A percentile compares a stretch with the other conserved stretches of the same genome.
Conservation (phyloP, 2,329 filamentous ascomycete species). For the Sporothrix luriei region DNA sequence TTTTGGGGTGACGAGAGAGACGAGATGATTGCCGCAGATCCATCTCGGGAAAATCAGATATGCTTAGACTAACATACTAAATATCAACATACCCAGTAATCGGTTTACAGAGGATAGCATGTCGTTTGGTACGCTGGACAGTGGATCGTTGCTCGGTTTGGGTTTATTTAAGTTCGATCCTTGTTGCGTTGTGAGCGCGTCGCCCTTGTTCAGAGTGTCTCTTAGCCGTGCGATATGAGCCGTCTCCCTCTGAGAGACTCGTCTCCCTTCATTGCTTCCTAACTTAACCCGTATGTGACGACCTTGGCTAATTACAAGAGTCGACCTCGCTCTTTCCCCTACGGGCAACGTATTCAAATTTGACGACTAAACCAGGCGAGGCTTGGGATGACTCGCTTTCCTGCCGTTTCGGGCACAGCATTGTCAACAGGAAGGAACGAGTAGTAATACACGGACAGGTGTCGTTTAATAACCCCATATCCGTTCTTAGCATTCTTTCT, state of each 20-base stretch:
- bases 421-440: background rate
- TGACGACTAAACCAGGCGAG: background rate
- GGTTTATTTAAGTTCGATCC: too few relatives aligned
- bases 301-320: background rate
- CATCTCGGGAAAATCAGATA: background rate
- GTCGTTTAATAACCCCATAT: too few relatives aligned
- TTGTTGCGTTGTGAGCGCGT: too few relatives aligned
- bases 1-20: background rate
- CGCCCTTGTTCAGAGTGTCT: conserved; percentile 10
- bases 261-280: background rate
- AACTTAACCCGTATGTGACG: background rate
- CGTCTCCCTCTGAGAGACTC: background rate
- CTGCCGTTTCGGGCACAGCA: background rate
- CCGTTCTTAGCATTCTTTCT: background rate
- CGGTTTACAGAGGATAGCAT: background rate
- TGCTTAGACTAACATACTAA: conserved; percentile 10
- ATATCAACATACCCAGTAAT: background rate
- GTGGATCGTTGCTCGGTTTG: too few relatives aligned
- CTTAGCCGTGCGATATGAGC: background rate
- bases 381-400: conserved; percentile 7
- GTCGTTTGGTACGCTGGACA: too few relatives aligned
- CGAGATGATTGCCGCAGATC: background rate
- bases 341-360: background rate
- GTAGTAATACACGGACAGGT: too few relatives aligned
- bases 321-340: background rate